Conservation (phyloP, 75 land plant species). For the Pinus tabuliformis region DNA sequence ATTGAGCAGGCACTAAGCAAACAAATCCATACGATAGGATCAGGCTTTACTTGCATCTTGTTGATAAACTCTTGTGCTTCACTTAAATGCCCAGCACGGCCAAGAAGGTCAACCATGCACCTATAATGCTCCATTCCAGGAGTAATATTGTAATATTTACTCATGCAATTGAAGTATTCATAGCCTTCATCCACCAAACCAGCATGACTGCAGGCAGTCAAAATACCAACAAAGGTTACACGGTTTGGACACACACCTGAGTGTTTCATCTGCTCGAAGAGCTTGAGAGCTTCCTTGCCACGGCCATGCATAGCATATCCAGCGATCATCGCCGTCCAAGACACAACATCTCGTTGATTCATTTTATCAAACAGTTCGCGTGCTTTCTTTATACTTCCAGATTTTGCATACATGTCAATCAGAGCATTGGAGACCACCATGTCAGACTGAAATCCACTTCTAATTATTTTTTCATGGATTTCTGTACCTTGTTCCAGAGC, state of each 20-base stretch:
- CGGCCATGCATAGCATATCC: neutral
- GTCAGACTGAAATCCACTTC: conserved; percentile 3
- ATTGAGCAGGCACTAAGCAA: no score
- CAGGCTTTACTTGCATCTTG: no score
- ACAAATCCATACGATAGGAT: no score
- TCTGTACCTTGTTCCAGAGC: conserved; percentile 3
- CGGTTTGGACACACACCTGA: neutral
- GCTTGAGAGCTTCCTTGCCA: neutral
- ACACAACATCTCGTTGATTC: neutral
- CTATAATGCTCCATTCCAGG: neutral
- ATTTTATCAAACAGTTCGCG: neutral
- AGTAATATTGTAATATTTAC: neutral
- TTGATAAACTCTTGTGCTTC: neutral
- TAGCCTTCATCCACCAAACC: neutral
- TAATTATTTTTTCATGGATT: conserved; percentile 7
- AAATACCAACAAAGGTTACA: neutral
- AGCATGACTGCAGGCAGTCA: neutral
- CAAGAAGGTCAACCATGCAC: neutral
- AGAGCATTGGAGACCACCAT: neutral
- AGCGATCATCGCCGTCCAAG: neutral
- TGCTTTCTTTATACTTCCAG: conserved; percentile 7
- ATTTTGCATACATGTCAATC: conserved; percentile 11
- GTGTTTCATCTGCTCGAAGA: neutral
- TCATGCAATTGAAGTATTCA: neutral
- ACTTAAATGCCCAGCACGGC: neutral